Percentiles rank a stretch among this genome's conserved stretches.
phyloP scores from a whole-genome alignment of 371 early-diverging fungal genomes.

The Syncephalis fuscata region DNA sequence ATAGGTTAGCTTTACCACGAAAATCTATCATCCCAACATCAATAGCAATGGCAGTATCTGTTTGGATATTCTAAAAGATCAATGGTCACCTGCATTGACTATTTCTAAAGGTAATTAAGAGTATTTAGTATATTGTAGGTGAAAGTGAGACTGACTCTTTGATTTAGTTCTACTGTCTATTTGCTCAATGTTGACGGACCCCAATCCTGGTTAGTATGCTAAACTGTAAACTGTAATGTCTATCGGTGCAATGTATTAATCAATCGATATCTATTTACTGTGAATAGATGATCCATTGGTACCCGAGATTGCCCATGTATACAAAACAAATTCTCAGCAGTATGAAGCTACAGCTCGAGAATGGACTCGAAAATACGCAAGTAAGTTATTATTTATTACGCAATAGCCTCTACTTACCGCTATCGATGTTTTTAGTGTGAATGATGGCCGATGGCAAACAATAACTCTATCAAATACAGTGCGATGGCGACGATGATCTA shows the following conservation, averaged over 20 bases:
- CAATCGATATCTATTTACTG: not conserved
- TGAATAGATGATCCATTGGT: slow-evolving; percentile 79
- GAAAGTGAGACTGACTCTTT: not conserved
- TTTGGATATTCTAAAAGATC: slow-evolving; percentile 84
- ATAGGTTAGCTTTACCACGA: slow-evolving; percentile 63
- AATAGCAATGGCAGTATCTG: slow-evolving; percentile 83
- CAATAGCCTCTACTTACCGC: no score
- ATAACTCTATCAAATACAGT: no score
- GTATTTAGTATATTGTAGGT: slow-evolving; percentile 1
- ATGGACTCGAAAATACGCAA: slow-evolving; percentile 48
- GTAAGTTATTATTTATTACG: slow-evolving; percentile 5
- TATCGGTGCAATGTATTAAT: not conserved
- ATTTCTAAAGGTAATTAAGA: slow-evolving; percentile 46
- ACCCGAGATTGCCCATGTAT: slow-evolving; percentile 81
- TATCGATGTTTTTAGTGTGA: no score
- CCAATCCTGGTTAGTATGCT: slow-evolving; percentile 73
- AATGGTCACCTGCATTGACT: slow-evolving; percentile 92
- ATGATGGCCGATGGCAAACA: no score
- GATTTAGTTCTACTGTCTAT: slow-evolving; percentile 67
- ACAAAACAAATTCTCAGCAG: slow-evolving; percentile 63
- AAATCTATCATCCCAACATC: slow-evolving; percentile 95
- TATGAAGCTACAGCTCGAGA: slow-evolving; percentile 84
- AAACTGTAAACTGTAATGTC: not conserved
- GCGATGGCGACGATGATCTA: no score
- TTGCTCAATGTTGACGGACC: slow-evolving; percentile 77